A percentile compares a stretch with the other conserved stretches of the same genome.
Evolutionary conservation across 2,329 filamentous ascomycete genomes (phyloP).

Genomic region (Calonectria pseudoturangicola): DNA sequence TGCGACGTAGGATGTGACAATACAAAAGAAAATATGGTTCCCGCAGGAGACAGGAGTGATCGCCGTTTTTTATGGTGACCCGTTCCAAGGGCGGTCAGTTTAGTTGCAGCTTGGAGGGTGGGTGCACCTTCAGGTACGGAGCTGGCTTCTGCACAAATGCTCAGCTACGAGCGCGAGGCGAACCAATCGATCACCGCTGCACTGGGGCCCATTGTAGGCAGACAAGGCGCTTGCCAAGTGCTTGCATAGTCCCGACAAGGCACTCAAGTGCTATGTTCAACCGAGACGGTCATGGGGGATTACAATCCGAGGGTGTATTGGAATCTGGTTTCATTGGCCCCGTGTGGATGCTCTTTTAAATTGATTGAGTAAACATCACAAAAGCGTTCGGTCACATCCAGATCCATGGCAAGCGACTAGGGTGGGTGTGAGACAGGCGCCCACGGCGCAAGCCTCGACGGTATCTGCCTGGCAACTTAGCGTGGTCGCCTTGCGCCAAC

Average conservation of each 20-base stretch:
- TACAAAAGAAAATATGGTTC: too few species aligned
- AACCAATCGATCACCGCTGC: neutral
- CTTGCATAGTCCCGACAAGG: neutral
- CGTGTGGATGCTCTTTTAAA: neutral
- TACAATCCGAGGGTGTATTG: neutral
- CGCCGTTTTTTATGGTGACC: neutral
- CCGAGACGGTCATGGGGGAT: neutral
- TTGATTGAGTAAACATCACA: neutral
- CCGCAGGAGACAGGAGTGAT: too few species aligned
- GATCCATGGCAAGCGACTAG: neutral
- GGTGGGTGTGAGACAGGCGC: neutral
- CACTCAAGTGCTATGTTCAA: neutral
- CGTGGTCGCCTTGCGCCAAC: conserved; percentile 9
- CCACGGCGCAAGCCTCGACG: neutral
- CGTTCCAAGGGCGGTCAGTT: neutral
- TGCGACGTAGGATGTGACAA: too few species aligned
- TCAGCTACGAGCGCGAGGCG: neutral
- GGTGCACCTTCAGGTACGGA: neutral
- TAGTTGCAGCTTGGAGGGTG: neutral
- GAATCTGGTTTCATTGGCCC: neutral
- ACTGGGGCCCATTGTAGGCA: neutral
- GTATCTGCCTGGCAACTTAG: conserved; percentile 15
- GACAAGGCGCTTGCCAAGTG: neutral
- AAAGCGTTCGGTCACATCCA: neutral
- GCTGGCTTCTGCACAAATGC: neutral